Evolutionary conservation across 805 yeast genomes (phyloP).

Genomic region (Limtongozyma cylindracea): DNA sequence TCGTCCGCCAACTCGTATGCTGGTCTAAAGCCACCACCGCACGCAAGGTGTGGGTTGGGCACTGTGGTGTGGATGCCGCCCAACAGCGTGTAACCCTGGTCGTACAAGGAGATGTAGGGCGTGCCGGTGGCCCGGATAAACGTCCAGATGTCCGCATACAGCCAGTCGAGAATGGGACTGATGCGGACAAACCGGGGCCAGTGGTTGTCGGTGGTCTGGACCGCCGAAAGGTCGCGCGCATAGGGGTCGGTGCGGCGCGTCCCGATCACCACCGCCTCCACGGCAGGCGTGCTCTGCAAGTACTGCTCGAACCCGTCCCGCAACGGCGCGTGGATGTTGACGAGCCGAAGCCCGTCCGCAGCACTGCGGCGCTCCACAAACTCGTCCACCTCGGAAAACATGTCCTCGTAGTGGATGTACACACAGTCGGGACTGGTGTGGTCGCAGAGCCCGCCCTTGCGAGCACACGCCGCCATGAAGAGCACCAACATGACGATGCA

Average conservation of each 20-base stretch:
- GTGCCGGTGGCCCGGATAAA: constrained; percentile 35
- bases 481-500: constrained; percentile 72
- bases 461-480: constrained; percentile 28
- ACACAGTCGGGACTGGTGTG: constrained; percentile 26
- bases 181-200: constrained; percentile 79
- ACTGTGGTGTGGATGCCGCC: constrained; percentile 58
- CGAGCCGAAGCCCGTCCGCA: constrained; percentile 26
- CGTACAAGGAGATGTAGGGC: constrained; percentile 56
- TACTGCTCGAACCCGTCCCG: constrained; percentile 47
- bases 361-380: constrained; percentile 33
- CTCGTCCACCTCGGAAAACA: constrained; percentile 43
- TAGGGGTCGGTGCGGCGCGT: constrained; percentile 75
- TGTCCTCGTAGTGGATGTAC: constrained; percentile 48
- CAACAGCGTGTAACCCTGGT: constrained; percentile 66
- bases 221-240: constrained; percentile 27
- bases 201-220: constrained; percentile 62
- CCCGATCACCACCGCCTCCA: constrained; percentile 69
- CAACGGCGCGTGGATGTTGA: constrained; percentile 20
- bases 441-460: constrained; percentile 2
- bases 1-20: too few species aligned
- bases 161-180: constrained; percentile 83
- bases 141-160: constrained; percentile 64
- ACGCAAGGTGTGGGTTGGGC: constrained; percentile 33
- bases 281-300: constrained; percentile 30
- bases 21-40: too few species aligned